A percentile compares a stretch with the other conserved stretches of the same genome.
phyloP scores from a whole-genome alignment of 441 rosid species.

The Arabidopsis lyrata region DNA sequence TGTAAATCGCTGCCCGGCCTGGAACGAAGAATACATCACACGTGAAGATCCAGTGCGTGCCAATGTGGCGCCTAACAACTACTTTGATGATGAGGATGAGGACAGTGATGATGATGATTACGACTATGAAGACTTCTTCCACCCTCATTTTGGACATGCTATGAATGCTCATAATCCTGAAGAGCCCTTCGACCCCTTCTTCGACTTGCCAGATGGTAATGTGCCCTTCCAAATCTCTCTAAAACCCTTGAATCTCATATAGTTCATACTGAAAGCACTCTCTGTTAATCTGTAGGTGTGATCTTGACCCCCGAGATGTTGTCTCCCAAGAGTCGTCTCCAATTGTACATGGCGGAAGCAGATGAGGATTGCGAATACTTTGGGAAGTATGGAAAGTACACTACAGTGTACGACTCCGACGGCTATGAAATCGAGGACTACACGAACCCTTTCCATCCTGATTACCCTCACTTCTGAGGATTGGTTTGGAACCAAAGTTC shows the following conservation, averaged over 20 bases:
- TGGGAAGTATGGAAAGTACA: slow-evolving; percentile 35
- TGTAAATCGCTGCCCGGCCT: slow-evolving; percentile 59
- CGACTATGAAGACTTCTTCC: slow-evolving; percentile 9
- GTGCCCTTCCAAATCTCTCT: slow-evolving; percentile 25
- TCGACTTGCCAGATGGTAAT: slow-evolving; percentile 45
- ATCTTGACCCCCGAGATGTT: slow-evolving; percentile 25
- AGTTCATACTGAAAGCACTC: slow-evolving; percentile 6
- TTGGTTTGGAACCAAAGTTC: slow-evolving; percentile 20
- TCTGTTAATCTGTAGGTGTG: slow-evolving; percentile 37
- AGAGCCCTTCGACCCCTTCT: slow-evolving; percentile 39
- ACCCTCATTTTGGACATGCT: background rate
- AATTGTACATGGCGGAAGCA: slow-evolving; percentile 14
- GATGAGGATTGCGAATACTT: slow-evolving; percentile 24
- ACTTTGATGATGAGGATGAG: slow-evolving; percentile 28
- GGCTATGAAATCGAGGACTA: slow-evolving; percentile 35
- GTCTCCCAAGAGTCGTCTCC: slow-evolving; percentile 36
- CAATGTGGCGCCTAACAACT: slow-evolving; percentile 18
- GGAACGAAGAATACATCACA: slow-evolving; percentile 57
- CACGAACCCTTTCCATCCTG: slow-evolving; percentile 40
- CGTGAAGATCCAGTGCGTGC: slow-evolving; percentile 29
- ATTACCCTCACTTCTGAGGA: slow-evolving; percentile 20
- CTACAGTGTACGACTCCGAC: slow-evolving; percentile 28
- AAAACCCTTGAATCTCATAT: slow-evolving; percentile 9
- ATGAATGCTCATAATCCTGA: background rate
- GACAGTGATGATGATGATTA: slow-evolving; percentile 22